These are phyloP conservation scores for Phytophthora kernoviae DNA, from an alignment of 352 stramenopile genomes.

Conservation along the genomic window DNA sequence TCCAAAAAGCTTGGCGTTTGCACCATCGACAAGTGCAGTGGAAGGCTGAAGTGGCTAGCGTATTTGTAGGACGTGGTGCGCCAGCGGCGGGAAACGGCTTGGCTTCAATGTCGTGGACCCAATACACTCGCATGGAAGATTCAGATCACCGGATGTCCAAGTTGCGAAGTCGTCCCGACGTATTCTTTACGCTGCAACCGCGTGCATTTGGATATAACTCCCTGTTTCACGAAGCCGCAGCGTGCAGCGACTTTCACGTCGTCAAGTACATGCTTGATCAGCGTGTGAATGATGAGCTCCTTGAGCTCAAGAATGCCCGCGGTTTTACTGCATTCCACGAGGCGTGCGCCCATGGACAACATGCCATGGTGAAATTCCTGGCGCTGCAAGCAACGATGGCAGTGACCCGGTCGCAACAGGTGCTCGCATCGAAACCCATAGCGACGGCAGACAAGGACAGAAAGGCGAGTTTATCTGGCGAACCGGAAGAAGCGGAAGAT, in stretches of 20 bases:
- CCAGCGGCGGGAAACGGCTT: slow-evolving; percentile 8
- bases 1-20: slow-evolving; percentile 52
- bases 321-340: slow-evolving; percentile 76
- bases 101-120: slow-evolving; percentile 35
- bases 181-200: slow-evolving; percentile 64
- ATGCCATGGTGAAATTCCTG: slow-evolving; percentile 78
- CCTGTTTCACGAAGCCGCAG: slow-evolving; percentile 70
- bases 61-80: slow-evolving; percentile 43
- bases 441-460: not conserved
- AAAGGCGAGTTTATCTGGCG: slow-evolving; percentile 6
- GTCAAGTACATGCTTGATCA: slow-evolving; percentile 75
- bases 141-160: slow-evolving; percentile 65
- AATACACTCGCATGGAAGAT: slow-evolving; percentile 70
- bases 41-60: slow-evolving; percentile 47
- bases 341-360: slow-evolving; percentile 61
- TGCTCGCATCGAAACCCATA: not conserved
- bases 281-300: slow-evolving; percentile 29
- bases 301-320: slow-evolving; percentile 54
- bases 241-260: slow-evolving; percentile 74
- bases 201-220: slow-evolving; percentile 64
- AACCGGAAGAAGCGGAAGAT: slow-evolving; percentile 10
- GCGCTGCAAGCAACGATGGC: slow-evolving; percentile 16
- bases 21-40: slow-evolving; percentile 45
- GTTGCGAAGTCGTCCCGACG: slow-evolving; percentile 44
- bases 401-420: not conserved